Conservation (phyloP, 1,284 basidiomycete genomes). For the Microbotryum scabiosae region DNA sequence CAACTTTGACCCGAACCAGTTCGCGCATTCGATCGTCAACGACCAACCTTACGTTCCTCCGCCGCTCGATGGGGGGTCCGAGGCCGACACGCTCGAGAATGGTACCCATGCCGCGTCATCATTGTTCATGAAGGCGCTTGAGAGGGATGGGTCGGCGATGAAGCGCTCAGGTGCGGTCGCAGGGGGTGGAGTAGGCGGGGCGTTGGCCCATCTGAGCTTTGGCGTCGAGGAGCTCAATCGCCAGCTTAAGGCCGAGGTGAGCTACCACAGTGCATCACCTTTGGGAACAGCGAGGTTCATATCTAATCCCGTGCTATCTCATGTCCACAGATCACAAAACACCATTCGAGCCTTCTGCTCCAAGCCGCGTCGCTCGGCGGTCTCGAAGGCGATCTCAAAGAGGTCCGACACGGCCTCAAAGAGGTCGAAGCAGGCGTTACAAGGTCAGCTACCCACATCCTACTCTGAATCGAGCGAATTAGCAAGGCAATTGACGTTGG, state of each 20-base stretch:
- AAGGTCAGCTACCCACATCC: slow-evolving; percentile 23
- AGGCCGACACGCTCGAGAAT: neutral
- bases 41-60: slow-evolving; percentile 59
- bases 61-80: neutral
- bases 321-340: slow-evolving; percentile 39
- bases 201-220: slow-evolving; percentile 70
- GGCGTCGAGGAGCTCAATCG: slow-evolving; percentile 81
- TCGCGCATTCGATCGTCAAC: slow-evolving; percentile 76
- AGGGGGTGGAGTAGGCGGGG: slow-evolving; percentile 47
- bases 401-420: slow-evolving; percentile 37
- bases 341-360: slow-evolving; percentile 42
- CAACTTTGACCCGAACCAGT: slow-evolving; percentile 74
- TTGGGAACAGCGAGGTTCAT: too few species aligned
- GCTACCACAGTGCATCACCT: slow-evolving; percentile 29
- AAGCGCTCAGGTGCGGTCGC: neutral
- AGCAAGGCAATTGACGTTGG: neutral
- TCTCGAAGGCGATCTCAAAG: slow-evolving; percentile 52
- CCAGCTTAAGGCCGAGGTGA: slow-evolving; percentile 71
- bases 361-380: slow-evolving; percentile 55
- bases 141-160: slow-evolving; percentile 3
- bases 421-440: slow-evolving; percentile 33
- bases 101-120: neutral
- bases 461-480: neutral
- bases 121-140: neutral
- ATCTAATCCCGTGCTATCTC: too few species aligned